Conservation (phyloP, 495 filamentous ascomycete genomes). For the Chaetomium cochliodes region DNA sequence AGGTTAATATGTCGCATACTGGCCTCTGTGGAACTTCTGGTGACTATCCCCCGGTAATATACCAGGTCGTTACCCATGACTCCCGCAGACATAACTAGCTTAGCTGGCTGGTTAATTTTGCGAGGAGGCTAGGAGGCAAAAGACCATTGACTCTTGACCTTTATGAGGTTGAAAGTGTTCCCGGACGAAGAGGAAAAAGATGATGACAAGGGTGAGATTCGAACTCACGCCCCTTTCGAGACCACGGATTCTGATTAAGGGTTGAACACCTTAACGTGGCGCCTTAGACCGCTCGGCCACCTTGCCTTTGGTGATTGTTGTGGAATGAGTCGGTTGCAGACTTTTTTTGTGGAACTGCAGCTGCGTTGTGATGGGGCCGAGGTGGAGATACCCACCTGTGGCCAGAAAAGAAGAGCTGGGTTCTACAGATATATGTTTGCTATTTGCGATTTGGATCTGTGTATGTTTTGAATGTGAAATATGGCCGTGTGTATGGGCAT, state of each 20-base stretch:
- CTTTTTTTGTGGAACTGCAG: neutral
- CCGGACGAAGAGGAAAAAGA: slow-evolving; percentile 3
- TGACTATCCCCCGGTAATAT: too few species aligned
- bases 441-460: too few species aligned
- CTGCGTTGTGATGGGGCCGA: neutral
- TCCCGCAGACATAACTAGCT: neutral
- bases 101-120: too few species aligned
- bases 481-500: too few species aligned
- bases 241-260: slow-evolving; percentile 25
- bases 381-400: neutral
- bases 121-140: neutral
- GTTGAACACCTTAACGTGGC: slow-evolving; percentile 24
- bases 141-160: neutral
- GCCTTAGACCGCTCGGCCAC: slow-evolving; percentile 27
- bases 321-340: neutral
- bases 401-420: too few species aligned
- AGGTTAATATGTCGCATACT: too few species aligned
- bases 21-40: too few species aligned
- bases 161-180: neutral
- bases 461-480: too few species aligned
- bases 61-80: too few species aligned
- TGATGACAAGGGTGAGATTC: slow-evolving; percentile 24
- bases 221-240: slow-evolving; percentile 23
- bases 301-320: slow-evolving; percentile 19
- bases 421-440: too few species aligned